These are phyloP conservation scores for Aspergillus sp. DNA, from an alignment of 2,329 filamentous ascomycete genomes.

Conservation along the genomic window DNA sequence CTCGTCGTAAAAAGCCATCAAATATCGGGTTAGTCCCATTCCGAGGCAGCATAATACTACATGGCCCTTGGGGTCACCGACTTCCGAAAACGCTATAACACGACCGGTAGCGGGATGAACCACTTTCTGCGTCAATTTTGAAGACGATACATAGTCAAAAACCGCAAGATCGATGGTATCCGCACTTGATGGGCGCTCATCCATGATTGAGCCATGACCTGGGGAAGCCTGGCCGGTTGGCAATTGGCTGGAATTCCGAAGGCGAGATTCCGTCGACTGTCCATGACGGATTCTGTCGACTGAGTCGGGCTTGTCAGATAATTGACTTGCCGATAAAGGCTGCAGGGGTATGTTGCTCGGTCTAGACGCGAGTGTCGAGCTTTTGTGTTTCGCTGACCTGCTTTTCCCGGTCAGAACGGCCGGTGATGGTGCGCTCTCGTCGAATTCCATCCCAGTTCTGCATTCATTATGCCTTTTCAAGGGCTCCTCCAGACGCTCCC, in stretches of 20 bases:
- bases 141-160: slow-evolving; percentile 76
- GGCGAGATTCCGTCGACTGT: slow-evolving; percentile 30
- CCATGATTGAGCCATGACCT: slow-evolving; percentile 50
- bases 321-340: slow-evolving; percentile 24
- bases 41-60: slow-evolving; percentile 96
- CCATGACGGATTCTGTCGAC: slow-evolving; percentile 25
- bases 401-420: slow-evolving; percentile 62
- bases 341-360: slow-evolving; percentile 26
- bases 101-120: slow-evolving; percentile 81
- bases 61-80: slow-evolving; percentile 86
- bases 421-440: slow-evolving; percentile 70
- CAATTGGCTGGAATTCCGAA: slow-evolving; percentile 37
- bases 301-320: slow-evolving; percentile 32
- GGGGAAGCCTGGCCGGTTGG: slow-evolving; percentile 39
- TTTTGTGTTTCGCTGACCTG: slow-evolving; percentile 32
- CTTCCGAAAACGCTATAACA: slow-evolving; percentile 92
- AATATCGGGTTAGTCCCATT: slow-evolving; percentile 94
- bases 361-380: slow-evolving; percentile 28
- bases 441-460: slow-evolving; percentile 11
- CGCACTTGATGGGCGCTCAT: slow-evolving; percentile 73
- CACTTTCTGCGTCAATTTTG: slow-evolving; percentile 84
- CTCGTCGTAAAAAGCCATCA: slow-evolving; percentile 97
- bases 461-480: slow-evolving; percentile 2
- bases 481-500: neutral
- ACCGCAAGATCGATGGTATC: slow-evolving; percentile 91